Evolutionary conservation across 2,329 filamentous ascomycete species (phyloP).

Genomic region (Cyphellophora attinorum): DNA sequence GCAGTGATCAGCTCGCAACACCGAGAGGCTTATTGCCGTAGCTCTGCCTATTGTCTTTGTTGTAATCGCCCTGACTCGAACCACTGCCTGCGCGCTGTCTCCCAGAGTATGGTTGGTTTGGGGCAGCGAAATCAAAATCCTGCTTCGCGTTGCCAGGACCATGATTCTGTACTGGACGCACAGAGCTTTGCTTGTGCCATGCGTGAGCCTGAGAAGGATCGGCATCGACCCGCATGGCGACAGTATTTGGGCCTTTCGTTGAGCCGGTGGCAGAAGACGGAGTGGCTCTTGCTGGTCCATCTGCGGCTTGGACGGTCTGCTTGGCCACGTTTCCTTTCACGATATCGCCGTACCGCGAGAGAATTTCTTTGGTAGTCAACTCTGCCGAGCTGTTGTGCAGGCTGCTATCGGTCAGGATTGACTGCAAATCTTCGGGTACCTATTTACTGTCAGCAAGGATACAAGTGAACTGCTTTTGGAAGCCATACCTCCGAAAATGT

Average conservation of each 20-base stretch:
- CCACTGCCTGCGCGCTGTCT: not conserved
- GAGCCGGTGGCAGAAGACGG: conserved; percentile 30
- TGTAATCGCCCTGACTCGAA: not conserved
- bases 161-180: conserved; percentile 56
- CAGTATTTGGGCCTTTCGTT: conserved; percentile 22
- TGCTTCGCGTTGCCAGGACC: conserved; percentile 6
- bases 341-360: conserved; percentile 85
- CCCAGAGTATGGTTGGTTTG: conserved; percentile 16
- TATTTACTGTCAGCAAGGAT: conserved; percentile 28
- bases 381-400: conserved; percentile 76
- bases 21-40: not conserved
- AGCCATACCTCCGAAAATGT: conserved; percentile 90
- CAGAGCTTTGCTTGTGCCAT: conserved; percentile 75
- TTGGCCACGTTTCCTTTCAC: conserved; percentile 48
- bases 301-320: conserved; percentile 42
- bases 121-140: conserved; percentile 14
- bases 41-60: not conserved
- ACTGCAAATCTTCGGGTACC: conserved; percentile 88
- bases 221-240: conserved; percentile 66
- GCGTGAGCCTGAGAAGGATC: conserved; percentile 62
- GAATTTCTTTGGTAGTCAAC: conserved; percentile 91
- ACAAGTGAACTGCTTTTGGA: conserved; percentile 5
- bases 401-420: conserved; percentile 71
- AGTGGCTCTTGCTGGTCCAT: conserved; percentile 41
- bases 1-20: no score